Conservation (phyloP, 1,284 basidiomycete genomes). For the Boletus albobrunnescens region DNA sequence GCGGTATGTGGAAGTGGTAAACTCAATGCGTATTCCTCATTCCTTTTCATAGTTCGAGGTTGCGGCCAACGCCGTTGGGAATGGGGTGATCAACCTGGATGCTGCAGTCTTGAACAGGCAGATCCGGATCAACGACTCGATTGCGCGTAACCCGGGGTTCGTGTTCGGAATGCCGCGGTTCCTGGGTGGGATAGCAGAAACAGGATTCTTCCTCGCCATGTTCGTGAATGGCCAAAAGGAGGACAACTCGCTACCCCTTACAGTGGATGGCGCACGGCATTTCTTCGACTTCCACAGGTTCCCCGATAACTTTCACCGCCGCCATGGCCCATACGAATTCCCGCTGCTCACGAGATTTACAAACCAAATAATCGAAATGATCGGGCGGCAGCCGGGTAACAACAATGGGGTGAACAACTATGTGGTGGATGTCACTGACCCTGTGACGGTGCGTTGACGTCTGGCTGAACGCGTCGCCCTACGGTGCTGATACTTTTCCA, state of each 20-base stretch:
- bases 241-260: slow-evolving; percentile 8
- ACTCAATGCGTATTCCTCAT: too few relatives aligned
- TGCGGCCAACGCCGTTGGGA: too few relatives aligned
- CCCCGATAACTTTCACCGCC: slow-evolving; percentile 22
- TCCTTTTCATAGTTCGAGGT: neutral
- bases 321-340: slow-evolving; percentile 13
- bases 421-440: too few relatives aligned
- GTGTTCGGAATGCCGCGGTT: slow-evolving; percentile 13
- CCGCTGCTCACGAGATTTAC: neutral
- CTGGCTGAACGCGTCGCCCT: too few relatives aligned
- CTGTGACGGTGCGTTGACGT: too few relatives aligned
- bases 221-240: slow-evolving; percentile 24
- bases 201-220: slow-evolving; percentile 22
- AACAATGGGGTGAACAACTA: slow-evolving; percentile 24
- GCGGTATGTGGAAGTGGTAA: slow-evolving; percentile 9
- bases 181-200: slow-evolving; percentile 14
- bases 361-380: neutral
- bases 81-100: too few relatives aligned
- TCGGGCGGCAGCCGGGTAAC: slow-evolving; percentile 14
- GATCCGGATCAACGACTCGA: too few relatives aligned
- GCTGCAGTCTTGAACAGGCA: too few relatives aligned
- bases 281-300: slow-evolving; percentile 19
- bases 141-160: slow-evolving; percentile 2
- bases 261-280: slow-evolving; percentile 14
- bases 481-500: too few relatives aligned